A percentile compares a stretch with the other conserved stretches of the same genome.
phyloP scores from a whole-genome alignment of 1,284 basidiomycete species.

The Trametes hirsuta region DNA sequence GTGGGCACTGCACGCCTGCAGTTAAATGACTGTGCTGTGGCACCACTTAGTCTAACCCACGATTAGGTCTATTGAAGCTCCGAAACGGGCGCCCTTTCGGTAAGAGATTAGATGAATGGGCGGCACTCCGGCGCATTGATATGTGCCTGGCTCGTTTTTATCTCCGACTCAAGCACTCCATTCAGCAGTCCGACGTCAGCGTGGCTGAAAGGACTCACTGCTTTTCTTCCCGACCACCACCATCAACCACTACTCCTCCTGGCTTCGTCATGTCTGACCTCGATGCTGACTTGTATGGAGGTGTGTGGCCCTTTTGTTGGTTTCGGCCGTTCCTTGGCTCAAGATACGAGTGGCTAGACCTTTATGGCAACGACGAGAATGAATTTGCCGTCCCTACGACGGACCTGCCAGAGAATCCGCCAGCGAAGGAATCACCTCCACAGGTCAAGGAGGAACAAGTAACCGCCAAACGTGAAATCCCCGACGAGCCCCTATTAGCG shows the following conservation, averaged over 20 bases:
- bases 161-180: slow-evolving; percentile 12
- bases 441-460: slow-evolving; percentile 28
- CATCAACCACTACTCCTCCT: slow-evolving; percentile 9
- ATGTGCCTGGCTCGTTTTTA: neutral
- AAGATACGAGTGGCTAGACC: slow-evolving; percentile 48
- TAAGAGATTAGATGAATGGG: neutral
- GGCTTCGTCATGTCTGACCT: slow-evolving; percentile 67
- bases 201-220: neutral
- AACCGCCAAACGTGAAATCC: slow-evolving; percentile 24
- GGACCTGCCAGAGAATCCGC: slow-evolving; percentile 40
- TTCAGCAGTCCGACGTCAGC: slow-evolving; percentile 4
- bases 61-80: neutral
- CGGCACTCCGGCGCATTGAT: neutral
- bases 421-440: slow-evolving; percentile 32
- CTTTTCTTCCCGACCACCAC: slow-evolving; percentile 17
- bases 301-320: slow-evolving; percentile 41
- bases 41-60: neutral
- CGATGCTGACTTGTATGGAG: slow-evolving; percentile 85
- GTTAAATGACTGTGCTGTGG: neutral
- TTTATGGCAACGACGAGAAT: slow-evolving; percentile 77
- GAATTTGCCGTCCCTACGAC: slow-evolving; percentile 52
- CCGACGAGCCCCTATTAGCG: slow-evolving; percentile 21
- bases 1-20: neutral
- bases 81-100: neutral
- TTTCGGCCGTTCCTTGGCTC: neutral